These are phyloP conservation scores for Poa annua DNA, from an alignment of 176 grass and related monocot species.

Conservation along the genomic window DNA sequence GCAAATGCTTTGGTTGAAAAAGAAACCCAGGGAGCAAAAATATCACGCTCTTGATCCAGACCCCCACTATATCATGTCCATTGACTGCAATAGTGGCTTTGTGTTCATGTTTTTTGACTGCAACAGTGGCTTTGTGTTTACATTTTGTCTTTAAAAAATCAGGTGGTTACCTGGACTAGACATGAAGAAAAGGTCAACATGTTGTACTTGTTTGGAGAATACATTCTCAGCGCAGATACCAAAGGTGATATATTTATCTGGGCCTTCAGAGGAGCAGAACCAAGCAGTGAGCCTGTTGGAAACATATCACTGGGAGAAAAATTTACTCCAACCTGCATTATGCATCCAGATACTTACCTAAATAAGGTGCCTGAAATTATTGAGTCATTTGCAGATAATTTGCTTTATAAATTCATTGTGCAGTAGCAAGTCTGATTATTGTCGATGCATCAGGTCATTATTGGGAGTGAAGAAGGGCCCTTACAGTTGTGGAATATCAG, in stretches of 20 bases:
- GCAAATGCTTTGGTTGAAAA: neutral
- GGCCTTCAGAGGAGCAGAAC: constrained; percentile 72
- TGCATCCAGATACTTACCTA: constrained; percentile 98
- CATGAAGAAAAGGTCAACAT: constrained; percentile 85
- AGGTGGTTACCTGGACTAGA: constrained; percentile 84
- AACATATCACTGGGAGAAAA: constrained; percentile 75
- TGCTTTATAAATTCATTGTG: neutral
- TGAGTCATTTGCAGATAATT: constrained; percentile 27
- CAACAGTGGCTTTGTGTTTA: neutral
- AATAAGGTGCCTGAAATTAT: constrained; percentile 73
- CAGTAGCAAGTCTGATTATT: constrained; percentile 26
- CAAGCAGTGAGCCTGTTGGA: constrained; percentile 75
- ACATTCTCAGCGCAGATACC: constrained; percentile 78
- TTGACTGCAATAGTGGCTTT: neutral
- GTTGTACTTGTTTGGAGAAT: constrained; percentile 78
- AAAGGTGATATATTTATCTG: constrained; percentile 86
- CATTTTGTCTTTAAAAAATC: constrained; percentile 42
- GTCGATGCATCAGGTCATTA: constrained; percentile 64
- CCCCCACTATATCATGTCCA: neutral
- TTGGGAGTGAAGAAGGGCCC: constrained; percentile 87
- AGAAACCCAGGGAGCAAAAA: neutral
- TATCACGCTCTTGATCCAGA: constrained; percentile 8
- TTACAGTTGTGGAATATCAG: constrained; percentile 95
- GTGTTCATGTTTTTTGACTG: constrained; percentile 21
- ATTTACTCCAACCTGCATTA: constrained; percentile 80